These are phyloP conservation scores for Drosera capensis DNA, from an alignment of 148 eudicot genomes.

Conservation along the genomic window DNA sequence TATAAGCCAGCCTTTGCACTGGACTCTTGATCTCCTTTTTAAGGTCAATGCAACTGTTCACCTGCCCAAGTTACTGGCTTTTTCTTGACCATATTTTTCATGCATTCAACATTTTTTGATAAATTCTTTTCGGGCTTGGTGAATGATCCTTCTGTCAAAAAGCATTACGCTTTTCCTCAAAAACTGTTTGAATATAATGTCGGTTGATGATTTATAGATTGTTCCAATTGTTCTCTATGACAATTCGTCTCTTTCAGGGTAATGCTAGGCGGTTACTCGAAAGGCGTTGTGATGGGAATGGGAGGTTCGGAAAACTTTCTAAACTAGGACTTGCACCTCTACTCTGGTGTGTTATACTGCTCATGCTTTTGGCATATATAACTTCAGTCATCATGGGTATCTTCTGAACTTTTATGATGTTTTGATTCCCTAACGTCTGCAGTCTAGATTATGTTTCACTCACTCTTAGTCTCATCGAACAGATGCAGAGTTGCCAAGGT, in stretches of 20 bases:
- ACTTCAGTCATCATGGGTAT: slow-evolving; percentile 77
- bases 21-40: no score
- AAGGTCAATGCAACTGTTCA: no score
- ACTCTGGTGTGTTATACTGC: slow-evolving; percentile 58
- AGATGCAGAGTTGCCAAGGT: slow-evolving; percentile 62
- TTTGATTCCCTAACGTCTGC: neutral
- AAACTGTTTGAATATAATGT: no score
- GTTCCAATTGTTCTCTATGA: slow-evolving; percentile 1
- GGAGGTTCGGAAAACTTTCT: slow-evolving; percentile 62
- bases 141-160: no score
- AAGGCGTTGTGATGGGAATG: slow-evolving; percentile 60
- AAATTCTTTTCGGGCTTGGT: no score
- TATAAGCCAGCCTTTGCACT: no score
- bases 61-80: no score
- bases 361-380: slow-evolving; percentile 56
- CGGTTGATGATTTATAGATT: no score
- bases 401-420: slow-evolving; percentile 1
- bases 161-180: no score
- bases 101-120: no score
- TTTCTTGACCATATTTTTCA: no score
- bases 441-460: neutral
- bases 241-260: slow-evolving; percentile 38
- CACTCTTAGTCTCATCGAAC: slow-evolving; percentile 10
- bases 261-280: slow-evolving; percentile 82
- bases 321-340: slow-evolving; percentile 79